Evolutionary conservation across 345 rosid genomes (phyloP).

Genomic region (Mercurialis annua): DNA sequence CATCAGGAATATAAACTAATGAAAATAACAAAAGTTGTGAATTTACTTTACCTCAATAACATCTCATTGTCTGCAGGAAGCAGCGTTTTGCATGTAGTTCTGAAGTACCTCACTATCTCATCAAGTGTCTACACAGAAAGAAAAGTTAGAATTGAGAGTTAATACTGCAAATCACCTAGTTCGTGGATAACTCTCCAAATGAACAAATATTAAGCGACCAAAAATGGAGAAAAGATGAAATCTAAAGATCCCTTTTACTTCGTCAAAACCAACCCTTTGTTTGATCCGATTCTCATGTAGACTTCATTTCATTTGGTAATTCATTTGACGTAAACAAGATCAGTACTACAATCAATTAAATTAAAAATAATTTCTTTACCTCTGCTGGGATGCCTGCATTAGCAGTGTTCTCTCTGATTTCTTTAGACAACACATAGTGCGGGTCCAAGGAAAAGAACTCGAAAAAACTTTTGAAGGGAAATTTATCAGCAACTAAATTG

Average conservation of each 20-base stretch:
- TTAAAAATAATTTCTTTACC: slow-evolving; percentile 32
- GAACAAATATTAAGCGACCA: background rate
- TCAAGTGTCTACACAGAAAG: slow-evolving; percentile 56
- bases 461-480: slow-evolving; percentile 47
- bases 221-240: background rate
- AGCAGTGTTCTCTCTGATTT: slow-evolving; percentile 47
- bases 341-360: background rate
- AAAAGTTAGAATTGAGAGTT: too few species aligned
- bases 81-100: slow-evolving; percentile 48
- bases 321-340: too few species aligned
- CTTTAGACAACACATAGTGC: slow-evolving; percentile 41
- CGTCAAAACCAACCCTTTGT: too few species aligned
- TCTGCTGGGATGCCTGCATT: slow-evolving; percentile 52
- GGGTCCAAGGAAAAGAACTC: slow-evolving; percentile 61
- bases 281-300: too few species aligned
- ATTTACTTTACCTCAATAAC: slow-evolving; percentile 48
- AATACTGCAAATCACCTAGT: too few species aligned
- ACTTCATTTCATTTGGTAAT: too few species aligned
- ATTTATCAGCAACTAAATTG: slow-evolving; percentile 43
- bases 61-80: slow-evolving; percentile 45
- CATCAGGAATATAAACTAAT: background rate
- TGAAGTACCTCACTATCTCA: slow-evolving; percentile 53
- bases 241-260: too few species aligned
- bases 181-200: background rate
- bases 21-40: background rate